Evolutionary conservation across 768 basidiomycete genomes (phyloP), one percentile per base, ranked within the genome.

Genomic region (Lentinula raphanica): DNA sequence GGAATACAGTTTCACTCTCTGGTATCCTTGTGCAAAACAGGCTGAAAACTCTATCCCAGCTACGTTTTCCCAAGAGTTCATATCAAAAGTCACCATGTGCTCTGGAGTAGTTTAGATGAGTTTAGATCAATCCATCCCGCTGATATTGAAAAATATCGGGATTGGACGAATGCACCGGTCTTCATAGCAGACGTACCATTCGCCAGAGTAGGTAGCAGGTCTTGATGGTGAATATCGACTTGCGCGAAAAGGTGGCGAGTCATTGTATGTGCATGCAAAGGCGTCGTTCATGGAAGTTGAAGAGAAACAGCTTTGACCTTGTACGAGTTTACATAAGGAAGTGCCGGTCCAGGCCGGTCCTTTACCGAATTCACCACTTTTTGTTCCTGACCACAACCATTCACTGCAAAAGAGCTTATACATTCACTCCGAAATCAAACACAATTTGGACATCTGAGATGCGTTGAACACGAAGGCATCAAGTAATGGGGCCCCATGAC

Each of bases 401-500:
- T 35, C 32, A 35, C 13, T 1, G 13, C 5, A 42, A 19, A 6
- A 9, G 8, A 19, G 40, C n/a, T n/a, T 19, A n/a, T 21, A 19
- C 19, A 42, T 21, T 21, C n/a, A 21, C 19, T 11, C 9, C 40
- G 8, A 42, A 42, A 42, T 42, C 40, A 42, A 11, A n/a, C 19
- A 21, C 23, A 19, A 42, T 21, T 21, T 42, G 19, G n/a, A 21
- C n/a, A 42, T 42, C 40, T 42, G 8, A 42, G n/a, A 42, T 21
- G n/a, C 19, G 40, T 42, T 42, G 5, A n/a, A 21, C 38, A 42
- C 23, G n/a, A 21, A 42, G 8, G 13, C 13, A 42, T 42, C 6
- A 21, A 19, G 4, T 8, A 38, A 45, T 55, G 54, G 54, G 28
- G 54, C 54, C 54, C 40, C 54, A 55, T 55, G 54, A 55, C 54